Evolutionary conservation across 2,329 filamentous ascomycete species (phyloP), one percentile per base, ranked within the genome.

Genomic region (Penicillium vulpinum): DNA sequence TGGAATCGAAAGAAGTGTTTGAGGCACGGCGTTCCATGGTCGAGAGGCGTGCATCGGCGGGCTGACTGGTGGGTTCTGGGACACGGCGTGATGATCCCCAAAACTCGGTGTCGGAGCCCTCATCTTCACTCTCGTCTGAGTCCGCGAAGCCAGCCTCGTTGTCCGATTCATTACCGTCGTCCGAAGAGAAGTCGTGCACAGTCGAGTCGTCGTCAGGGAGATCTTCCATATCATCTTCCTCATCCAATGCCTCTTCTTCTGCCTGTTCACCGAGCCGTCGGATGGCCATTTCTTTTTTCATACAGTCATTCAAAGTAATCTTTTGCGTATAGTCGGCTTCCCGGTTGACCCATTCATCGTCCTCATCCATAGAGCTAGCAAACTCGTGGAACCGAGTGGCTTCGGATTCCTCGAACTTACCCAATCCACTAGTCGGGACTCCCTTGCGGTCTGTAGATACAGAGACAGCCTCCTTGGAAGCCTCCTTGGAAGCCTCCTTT

Each of bases 291-390:
- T 99, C 94, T 75, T 96, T 95, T 72, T 86, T 83, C 63, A 99
- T 81, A 5, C 92, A 96, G 71, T 97, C 94, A 64, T 88, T 87
- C 62, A 99, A 88, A 4, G 92, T 97, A 38, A 99, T 81, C 68
- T 90, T 91, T 48, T 82, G 82, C 54, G 82, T 82, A 62, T 86
- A 80, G 31, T 84, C 83, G 8, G 83, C 81, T 33, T 84, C 80
- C 67, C 90, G 88, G 54, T 88, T 86, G 29, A 95, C 90, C 94
- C 94, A 99, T 67, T 96, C 92, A 56, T 97, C 92, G 60, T 94
- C 89, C 57, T 91, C 86, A 39, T 88, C 82, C 56, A 87, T 83
- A 48, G 90, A 92, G 70, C 89, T 92, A 41, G 91, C 93, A 72
- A 97, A 97, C 68, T 96, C 93, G 72, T 97, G 91, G 70, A 97